Base-by-base conservation (phyloP, 2,329 filamentous ascomycete species). In the Karstenula rhodostoma region DNA sequence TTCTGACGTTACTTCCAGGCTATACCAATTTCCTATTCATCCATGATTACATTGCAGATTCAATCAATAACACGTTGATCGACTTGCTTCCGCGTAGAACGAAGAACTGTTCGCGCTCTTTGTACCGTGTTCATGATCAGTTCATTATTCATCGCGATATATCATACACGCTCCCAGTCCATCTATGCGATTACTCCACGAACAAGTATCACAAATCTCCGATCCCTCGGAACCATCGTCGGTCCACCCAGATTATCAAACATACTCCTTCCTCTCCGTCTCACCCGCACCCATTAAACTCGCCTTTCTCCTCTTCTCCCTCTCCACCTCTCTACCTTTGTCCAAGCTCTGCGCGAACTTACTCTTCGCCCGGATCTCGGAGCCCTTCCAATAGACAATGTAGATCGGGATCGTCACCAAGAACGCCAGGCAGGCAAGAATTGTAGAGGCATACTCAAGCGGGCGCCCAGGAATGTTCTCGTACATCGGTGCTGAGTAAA, bases 401-500 rank as follows among this genome's bases (percentile, higher is more conserved):
- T 85, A 86, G 3, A 87, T 84, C 0, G 85, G 83, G 4, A 82
- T 75, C 0, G 82, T 79, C 5, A 87, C 79, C 3, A 85, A 48
- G 2, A 84, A 66, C 1, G 83, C 80, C 32, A 88, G 67, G 33
- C 75, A 80, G 0, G 81, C 84, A 0, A 88, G 80, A 7, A 87
- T 80, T 0, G 83, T 84, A 29, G 83, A 84, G 0, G 86, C 85
- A 62, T 80, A 83, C 56, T 85, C 80, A 2, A 88, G 78, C 51
- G 83, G 82, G 6, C 79, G 65, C 4, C 68, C 69, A 9, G 72
- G 68, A 9, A 76, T 72, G 25, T 74, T 75, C 6, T 65, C 65
- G 59, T 75, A 74, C 40, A 73, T 66, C 0, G 90, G 89, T 0
- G 85, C 85, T 0, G 89, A 87, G 15, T 88, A 89, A 52, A 92